Conservation (phyloP, 345 rosid species). For the Bruguiera gymnorhiza region DNA sequence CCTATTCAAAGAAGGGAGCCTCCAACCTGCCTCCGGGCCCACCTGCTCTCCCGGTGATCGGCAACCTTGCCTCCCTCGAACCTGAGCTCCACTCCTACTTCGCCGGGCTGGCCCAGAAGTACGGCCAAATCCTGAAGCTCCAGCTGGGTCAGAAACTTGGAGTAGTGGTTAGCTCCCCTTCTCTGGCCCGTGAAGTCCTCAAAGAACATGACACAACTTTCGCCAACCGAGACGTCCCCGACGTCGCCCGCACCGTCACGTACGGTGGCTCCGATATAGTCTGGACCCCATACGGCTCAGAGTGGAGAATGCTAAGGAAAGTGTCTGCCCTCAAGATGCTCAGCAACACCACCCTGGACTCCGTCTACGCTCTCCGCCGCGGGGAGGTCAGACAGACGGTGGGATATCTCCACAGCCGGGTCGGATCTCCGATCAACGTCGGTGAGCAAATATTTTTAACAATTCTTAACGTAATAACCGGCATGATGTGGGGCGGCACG, state of each 20-base stretch:
- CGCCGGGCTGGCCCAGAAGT: constrained; percentile 26
- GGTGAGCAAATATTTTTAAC: constrained; percentile 46
- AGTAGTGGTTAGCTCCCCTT: constrained; percentile 42
- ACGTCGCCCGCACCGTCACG: constrained; percentile 17
- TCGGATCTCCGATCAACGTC: constrained; percentile 30
- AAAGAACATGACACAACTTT: constrained; percentile 46
- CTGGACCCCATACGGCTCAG: constrained; percentile 48
- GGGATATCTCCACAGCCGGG: constrained; percentile 17
- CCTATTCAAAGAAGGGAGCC: constrained; percentile 7
- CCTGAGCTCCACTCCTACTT: constrained; percentile 60
- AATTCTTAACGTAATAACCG: constrained; percentile 34
- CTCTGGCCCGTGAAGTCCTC: constrained; percentile 40
- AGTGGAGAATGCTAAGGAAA: constrained; percentile 52
- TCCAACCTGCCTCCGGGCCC: constrained; percentile 47
- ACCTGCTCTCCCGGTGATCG: constrained; percentile 44
- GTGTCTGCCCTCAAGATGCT: constrained; percentile 48
- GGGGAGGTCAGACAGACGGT: constrained; percentile 38
- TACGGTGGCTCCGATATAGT: constrained; percentile 45
- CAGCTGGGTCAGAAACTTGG: constrained; percentile 39
- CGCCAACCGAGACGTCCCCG: constrained; percentile 45
- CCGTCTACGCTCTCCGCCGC: constrained; percentile 45
- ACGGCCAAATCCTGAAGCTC: constrained; percentile 51
- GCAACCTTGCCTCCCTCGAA: constrained; percentile 46
- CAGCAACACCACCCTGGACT: constrained; percentile 45
- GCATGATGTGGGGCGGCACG: constrained; percentile 46